Base-by-base conservation (phyloP, 1,284 basidiomycete genomes). In the Trichosporon ovoides region DNA sequence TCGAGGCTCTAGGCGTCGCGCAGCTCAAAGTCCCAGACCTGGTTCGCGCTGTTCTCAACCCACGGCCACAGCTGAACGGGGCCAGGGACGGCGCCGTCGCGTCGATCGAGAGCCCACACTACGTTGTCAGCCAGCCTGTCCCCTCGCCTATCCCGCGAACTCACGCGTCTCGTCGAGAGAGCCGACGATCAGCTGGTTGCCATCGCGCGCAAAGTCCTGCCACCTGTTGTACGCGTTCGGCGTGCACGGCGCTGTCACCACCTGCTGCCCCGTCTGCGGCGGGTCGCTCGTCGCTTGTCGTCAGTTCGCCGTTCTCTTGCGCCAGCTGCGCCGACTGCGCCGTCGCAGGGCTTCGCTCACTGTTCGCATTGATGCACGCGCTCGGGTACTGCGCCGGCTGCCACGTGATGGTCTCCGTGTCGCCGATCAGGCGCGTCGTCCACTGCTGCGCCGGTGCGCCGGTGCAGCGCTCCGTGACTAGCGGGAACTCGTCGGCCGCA, bases 11-110 rank as follows among this genome's bases (percentile, higher is more conserved):
- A 48, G 14, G 24, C n/a, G 5, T 48, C 43, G 7, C n/a, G 43
- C 9, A 48, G 43, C 3, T 48, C 43, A 31, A 48, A 48, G 43
- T 48, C 43, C 43, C 43, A 48, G 43, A 28, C 22, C 43, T 48
- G 43, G 43, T 48, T 48, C 43, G 43, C n/a, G 43, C 28, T 48
- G 24, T 31, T 31, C 24, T 48, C 43, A 14, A 48, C 43, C 43
- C 43, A 48, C 43, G 14, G 43, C 43, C 43, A 48, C 43, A 48
- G 22, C 43, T 48, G 43, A 13, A 48, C 43, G 3, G 43, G 43
- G 24, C 43, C 43, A 3, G 43, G 43, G 6, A 48, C 14, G 5
- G 16, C 43, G 24, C 43, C 43, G 43, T 48, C 43, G 22, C 28
- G 24, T 22, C 43, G 43, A 24, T 48, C 43, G 5, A 48, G 43